phyloP scores from a whole-genome alignment of 495 filamentous ascomycete species.

The Penicillium mononematosum region DNA sequence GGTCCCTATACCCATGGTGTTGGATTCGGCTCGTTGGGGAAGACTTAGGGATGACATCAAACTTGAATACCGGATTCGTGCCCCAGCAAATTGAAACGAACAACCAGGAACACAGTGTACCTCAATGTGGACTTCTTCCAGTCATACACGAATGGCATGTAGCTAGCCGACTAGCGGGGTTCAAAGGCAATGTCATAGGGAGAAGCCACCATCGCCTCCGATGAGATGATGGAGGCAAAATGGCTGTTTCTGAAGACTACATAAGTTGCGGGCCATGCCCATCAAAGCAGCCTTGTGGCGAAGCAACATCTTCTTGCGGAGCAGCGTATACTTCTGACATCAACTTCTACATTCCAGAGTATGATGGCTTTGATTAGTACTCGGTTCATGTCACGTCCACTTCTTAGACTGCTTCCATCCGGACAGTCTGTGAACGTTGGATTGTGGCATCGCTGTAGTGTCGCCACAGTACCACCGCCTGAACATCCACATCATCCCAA shows the following conservation, averaged over 20 bases:
- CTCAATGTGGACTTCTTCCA: neutral
- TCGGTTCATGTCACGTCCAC: constrained; percentile 9
- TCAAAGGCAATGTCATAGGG: neutral
- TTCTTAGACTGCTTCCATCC: constrained; percentile 6
- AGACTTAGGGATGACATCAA: constrained; percentile 11
- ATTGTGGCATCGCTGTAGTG: constrained; percentile 3
- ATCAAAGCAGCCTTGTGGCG: neutral
- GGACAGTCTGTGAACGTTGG: constrained; percentile 8
- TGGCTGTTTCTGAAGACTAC: neutral
- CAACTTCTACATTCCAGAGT: neutral
- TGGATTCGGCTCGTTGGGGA: neutral
- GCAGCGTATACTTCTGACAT: neutral
- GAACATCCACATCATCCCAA: constrained; percentile 41
- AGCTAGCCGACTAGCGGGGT: neutral
- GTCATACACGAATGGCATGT: neutral
- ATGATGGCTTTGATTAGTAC: constrained; percentile 3
- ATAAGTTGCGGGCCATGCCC: constrained; percentile 1
- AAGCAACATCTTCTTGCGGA: neutral
- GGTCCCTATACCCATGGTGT: neutral
- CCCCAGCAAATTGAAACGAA: constrained; percentile 5
- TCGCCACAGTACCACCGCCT: constrained; percentile 23
- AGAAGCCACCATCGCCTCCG: neutral
- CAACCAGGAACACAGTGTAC: neutral
- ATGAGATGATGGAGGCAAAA: constrained; percentile 4
- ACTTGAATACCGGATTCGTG: neutral